phyloP scores from a whole-genome alignment of 2,329 filamentous ascomycete genomes.

The Emmonsiellopsis sp. region DNA sequence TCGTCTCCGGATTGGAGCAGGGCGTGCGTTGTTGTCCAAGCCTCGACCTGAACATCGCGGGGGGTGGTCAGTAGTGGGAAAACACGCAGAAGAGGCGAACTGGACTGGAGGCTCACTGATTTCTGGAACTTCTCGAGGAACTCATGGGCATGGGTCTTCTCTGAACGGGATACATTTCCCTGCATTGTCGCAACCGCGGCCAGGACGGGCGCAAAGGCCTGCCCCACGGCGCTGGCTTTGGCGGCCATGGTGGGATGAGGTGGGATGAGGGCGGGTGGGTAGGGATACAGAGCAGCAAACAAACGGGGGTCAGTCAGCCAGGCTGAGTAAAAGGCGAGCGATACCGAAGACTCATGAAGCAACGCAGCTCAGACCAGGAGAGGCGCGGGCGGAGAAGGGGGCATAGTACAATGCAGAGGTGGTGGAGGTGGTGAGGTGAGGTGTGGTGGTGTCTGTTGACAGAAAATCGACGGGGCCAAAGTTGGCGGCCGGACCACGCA shows the following conservation, averaged over 20 bases:
- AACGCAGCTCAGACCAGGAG: background rate
- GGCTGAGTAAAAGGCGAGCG: background rate
- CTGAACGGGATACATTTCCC: constrained; percentile 65
- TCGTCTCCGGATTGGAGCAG: constrained; percentile 65
- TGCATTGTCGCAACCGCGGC: constrained; percentile 86
- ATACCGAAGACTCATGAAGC: background rate
- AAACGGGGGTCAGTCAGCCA: background rate
- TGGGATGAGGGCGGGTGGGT: background rate
- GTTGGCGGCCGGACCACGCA: background rate
- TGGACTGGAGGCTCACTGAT: constrained; percentile 54
- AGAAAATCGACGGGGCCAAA: background rate
- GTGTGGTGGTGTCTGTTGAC: background rate
- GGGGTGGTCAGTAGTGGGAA: constrained; percentile 12
- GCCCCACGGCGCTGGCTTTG: constrained; percentile 51
- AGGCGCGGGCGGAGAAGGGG: background rate
- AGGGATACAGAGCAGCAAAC: background rate
- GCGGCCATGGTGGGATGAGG: constrained; percentile 52
- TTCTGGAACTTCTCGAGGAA: constrained; percentile 95
- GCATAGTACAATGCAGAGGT: background rate
- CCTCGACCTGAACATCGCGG: constrained; percentile 56
- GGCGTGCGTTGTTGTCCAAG: constrained; percentile 80
- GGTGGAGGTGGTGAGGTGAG: background rate
- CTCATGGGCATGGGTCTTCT: constrained; percentile 84
- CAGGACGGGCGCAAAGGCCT: constrained; percentile 75
- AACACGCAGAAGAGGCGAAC: background rate